A percentile compares a stretch with the other conserved stretches of the same genome.
Evolutionary conservation across 495 filamentous ascomycete genomes (phyloP).

Genomic region (Parachaetomium inaequale): DNA sequence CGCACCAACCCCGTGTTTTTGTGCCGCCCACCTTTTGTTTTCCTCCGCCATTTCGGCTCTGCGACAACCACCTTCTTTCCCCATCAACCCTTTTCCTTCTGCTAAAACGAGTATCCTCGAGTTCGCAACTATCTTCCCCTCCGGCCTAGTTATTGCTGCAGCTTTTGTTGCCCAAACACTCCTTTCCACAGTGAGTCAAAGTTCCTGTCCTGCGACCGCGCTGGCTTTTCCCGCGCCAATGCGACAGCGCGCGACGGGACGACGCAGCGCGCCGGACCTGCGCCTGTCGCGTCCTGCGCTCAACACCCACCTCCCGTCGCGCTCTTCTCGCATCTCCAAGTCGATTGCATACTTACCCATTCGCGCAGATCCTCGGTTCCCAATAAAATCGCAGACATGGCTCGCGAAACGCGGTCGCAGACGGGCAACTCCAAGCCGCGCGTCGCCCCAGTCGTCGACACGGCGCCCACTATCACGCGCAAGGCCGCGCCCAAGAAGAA

Average conservation of each 20-base stretch:
- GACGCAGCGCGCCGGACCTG: neutral
- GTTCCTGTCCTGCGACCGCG: neutral
- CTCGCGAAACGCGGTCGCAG: constrained; percentile 53
- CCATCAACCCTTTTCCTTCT: neutral
- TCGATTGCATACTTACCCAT: constrained; percentile 1
- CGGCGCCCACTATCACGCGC: constrained; percentile 47
- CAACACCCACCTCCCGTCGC: neutral
- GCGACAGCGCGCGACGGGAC: constrained; percentile 1
- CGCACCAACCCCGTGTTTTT: constrained; percentile 24
- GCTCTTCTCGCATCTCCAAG: neutral
- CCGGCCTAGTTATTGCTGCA: neutral
- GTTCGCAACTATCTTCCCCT: neutral
- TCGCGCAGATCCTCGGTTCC: constrained; percentile 13
- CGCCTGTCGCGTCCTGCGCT: neutral
- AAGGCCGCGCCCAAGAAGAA: constrained; percentile 42
- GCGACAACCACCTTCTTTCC: neutral
- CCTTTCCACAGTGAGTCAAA: constrained; percentile 8
- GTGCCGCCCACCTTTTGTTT: constrained; percentile 23
- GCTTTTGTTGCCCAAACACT: neutral
- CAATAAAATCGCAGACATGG: constrained; percentile 36
- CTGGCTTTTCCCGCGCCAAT: neutral
- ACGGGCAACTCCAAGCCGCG: constrained; percentile 55
- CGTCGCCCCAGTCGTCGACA: constrained; percentile 50
- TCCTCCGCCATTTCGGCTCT: constrained; percentile 10
- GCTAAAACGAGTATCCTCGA: neutral